phyloP scores from a whole-genome alignment of 768 basidiomycete species.

The Leccinum obscurum region DNA sequence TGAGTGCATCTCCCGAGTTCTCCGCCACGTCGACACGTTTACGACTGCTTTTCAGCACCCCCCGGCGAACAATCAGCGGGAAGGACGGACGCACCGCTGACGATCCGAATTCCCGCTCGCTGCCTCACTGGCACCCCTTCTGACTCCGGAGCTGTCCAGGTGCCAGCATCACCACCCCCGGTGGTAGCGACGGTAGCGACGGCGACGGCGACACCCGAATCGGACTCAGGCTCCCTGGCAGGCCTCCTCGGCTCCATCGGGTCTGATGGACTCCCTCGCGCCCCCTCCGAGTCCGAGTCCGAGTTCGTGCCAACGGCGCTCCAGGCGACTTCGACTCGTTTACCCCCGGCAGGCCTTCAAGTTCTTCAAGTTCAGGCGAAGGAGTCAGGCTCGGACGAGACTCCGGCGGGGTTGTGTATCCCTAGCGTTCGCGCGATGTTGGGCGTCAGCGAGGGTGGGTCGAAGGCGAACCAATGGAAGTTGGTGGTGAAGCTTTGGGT shows the following conservation, averaged over 20 bases:
- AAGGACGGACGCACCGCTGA: not conserved
- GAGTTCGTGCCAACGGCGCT: no score
- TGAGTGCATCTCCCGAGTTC: not conserved
- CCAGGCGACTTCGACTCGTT: no score
- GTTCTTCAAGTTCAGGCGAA: no score
- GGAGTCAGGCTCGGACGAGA: no score
- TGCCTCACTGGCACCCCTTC: not conserved
- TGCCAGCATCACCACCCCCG: not conserved
- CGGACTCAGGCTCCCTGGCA: not conserved
- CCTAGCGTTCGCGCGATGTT: not conserved
- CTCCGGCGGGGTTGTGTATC: not conserved
- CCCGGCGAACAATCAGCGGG: not conserved
- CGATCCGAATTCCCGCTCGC: not conserved
- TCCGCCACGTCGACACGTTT: not conserved
- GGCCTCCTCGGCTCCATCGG: not conserved
- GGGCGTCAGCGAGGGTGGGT: not conserved
- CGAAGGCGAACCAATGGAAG: not conserved
- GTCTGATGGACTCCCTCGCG: no score
- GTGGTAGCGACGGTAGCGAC: not conserved
- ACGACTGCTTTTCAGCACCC: not conserved
- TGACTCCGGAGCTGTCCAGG: not conserved
- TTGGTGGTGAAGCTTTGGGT: not conserved
- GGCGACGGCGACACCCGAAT: not conserved
- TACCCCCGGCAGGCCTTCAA: no score
- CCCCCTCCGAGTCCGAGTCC: no score